Evolutionary conservation across 805 yeast genomes (phyloP).

Genomic region (Starmerella apis): DNA sequence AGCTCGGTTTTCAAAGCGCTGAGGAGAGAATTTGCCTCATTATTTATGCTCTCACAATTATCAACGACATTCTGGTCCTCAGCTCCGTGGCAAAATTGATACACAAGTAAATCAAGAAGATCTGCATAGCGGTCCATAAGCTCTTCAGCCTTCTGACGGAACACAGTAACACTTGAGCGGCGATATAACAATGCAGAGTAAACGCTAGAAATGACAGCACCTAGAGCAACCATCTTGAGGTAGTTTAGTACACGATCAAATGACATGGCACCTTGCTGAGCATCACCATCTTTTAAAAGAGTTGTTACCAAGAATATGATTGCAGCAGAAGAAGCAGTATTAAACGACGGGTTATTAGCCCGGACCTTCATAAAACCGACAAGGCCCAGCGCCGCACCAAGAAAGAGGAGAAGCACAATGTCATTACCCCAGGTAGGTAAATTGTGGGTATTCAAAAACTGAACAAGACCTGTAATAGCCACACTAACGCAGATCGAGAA

Average conservation of each 20-base stretch:
- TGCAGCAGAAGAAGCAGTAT: slow-evolving; percentile 71
- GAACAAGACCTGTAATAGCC: slow-evolving; percentile 35
- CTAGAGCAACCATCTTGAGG: slow-evolving; percentile 48
- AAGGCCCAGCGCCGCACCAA: slow-evolving; percentile 50
- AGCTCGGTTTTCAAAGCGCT: slow-evolving; percentile 35
- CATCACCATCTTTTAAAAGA: slow-evolving; percentile 62
- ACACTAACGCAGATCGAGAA: slow-evolving; percentile 36
- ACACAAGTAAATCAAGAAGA: slow-evolving; percentile 41
- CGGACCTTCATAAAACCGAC: slow-evolving; percentile 62
- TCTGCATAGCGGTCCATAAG: slow-evolving; percentile 36
- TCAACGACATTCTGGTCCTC: slow-evolving; percentile 34
- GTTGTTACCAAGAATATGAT: slow-evolving; percentile 61
- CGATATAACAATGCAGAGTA: slow-evolving; percentile 61
- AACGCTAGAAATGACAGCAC: slow-evolving; percentile 48
- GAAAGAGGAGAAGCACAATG: slow-evolving; percentile 42
- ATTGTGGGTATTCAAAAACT: slow-evolving; percentile 30
- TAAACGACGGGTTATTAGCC: slow-evolving; percentile 57
- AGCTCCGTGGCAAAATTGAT: slow-evolving; percentile 38
- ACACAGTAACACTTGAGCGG: slow-evolving; percentile 23
- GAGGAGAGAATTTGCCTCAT: slow-evolving; percentile 26
- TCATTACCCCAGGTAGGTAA: slow-evolving; percentile 41
- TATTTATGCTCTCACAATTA: not conserved
- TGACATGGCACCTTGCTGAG: slow-evolving; percentile 50
- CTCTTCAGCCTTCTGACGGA: slow-evolving; percentile 33
- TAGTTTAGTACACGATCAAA: slow-evolving; percentile 44